Percentiles rank a stretch among this genome's conserved stretches.
Evolutionary conservation across 2,329 filamentous ascomycete species (phyloP).

Genomic region (Colletotrichum sp.): DNA sequence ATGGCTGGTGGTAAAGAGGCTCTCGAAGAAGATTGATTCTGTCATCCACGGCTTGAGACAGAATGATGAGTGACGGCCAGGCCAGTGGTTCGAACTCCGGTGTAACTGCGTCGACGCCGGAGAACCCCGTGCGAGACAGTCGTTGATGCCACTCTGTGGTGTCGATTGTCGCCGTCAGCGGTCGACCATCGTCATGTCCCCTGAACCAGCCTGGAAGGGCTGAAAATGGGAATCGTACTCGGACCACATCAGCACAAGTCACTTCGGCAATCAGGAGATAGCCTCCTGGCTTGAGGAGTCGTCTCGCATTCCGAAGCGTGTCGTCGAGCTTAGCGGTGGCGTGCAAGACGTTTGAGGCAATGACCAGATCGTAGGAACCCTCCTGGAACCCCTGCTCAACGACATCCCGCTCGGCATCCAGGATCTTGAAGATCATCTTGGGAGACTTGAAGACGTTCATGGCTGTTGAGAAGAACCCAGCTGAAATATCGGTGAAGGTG

Average conservation of each 20-base stretch:
- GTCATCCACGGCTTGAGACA: conserved; percentile 20
- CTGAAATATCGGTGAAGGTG: conserved; percentile 26
- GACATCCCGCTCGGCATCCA: conserved; percentile 35
- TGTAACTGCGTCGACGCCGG: neutral
- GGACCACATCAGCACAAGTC: neutral
- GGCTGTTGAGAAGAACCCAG: conserved; percentile 23
- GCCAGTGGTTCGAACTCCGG: neutral
- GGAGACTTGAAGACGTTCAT: conserved; percentile 27
- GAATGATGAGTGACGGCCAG: conserved; percentile 24
- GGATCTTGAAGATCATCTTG: conserved; percentile 23
- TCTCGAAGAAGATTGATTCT: neutral
- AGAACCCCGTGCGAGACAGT: neutral
- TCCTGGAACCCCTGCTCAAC: conserved; percentile 30
- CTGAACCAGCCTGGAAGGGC: neutral
- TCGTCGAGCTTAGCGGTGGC: conserved; percentile 26
- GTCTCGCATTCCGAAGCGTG: conserved; percentile 25
- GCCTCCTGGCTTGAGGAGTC: conserved; percentile 36
- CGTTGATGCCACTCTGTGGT: neutral
- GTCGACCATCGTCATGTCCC: neutral
- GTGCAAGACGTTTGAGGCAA: conserved; percentile 33
- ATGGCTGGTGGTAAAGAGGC: neutral
- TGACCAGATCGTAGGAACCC: conserved; percentile 29
- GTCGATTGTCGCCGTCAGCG: neutral
- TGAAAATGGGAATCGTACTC: neutral
- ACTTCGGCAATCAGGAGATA: conserved; percentile 22